phyloP scores from a whole-genome alignment of 2,329 filamentous ascomycete species.

The Xylariomycetidae sp. region DNA sequence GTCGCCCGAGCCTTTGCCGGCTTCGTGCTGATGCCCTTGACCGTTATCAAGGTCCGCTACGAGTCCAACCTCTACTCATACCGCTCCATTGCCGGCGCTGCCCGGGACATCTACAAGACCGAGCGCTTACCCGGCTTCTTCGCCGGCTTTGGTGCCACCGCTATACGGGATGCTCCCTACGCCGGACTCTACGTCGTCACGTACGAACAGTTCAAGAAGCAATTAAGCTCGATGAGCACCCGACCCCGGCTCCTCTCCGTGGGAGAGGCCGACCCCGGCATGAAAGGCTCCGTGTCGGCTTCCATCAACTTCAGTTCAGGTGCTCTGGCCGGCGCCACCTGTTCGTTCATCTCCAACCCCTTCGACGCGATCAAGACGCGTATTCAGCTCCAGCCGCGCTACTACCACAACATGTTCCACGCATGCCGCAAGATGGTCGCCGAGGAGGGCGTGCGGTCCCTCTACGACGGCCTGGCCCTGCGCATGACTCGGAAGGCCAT shows the following conservation, averaged over 20 bases:
- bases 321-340: slow-evolving; percentile 71
- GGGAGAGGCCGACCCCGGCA: slow-evolving; percentile 9
- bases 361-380: slow-evolving; percentile 96
- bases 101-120: slow-evolving; percentile 63
- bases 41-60: slow-evolving; percentile 93
- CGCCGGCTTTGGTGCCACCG: slow-evolving; percentile 87
- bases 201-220: slow-evolving; percentile 77
- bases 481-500: slow-evolving; percentile 87
- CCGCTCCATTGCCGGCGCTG: slow-evolving; percentile 66
- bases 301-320: slow-evolving; percentile 83
- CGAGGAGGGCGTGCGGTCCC: slow-evolving; percentile 72
- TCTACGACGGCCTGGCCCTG: slow-evolving; percentile 81
- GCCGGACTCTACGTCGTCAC: slow-evolving; percentile 91
- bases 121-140: slow-evolving; percentile 85
- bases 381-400: slow-evolving; percentile 79
- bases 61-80: slow-evolving; percentile 86
- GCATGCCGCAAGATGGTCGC: slow-evolving; percentile 71
- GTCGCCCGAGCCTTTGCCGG: slow-evolving; percentile 79
- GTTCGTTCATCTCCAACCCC: slow-evolving; percentile 87
- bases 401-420: slow-evolving; percentile 77
- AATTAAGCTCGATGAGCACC: slow-evolving; percentile 38
- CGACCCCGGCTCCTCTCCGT: slow-evolving; percentile 1
- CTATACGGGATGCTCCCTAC: slow-evolving; percentile 91
- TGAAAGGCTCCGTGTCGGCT: slow-evolving; percentile 43
- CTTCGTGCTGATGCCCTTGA: slow-evolving; percentile 90